Percentiles rank a stretch among this genome's conserved stretches.
phyloP scores from a whole-genome alignment of 192 early-diverging fungal species.

The Dissophora globulifera region DNA sequence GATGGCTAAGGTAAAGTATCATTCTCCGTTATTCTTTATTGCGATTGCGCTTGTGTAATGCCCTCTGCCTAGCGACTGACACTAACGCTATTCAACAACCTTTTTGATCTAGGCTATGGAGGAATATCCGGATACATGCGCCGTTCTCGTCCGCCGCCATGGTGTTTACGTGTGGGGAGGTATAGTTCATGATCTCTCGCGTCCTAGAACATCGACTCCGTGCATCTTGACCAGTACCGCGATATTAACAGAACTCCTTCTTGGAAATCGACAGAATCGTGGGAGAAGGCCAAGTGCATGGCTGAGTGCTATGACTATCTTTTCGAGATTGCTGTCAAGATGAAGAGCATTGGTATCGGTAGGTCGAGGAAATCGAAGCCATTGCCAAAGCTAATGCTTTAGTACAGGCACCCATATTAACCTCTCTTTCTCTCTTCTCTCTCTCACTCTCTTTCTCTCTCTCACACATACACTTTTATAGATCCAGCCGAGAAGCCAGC shows the following conservation, averaged over 20 bases:
- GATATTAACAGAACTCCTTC: no score
- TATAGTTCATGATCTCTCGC: constrained; percentile 21
- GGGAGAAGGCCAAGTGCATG: constrained; percentile 99
- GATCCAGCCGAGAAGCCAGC: constrained; percentile 15
- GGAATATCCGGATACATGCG: constrained; percentile 88
- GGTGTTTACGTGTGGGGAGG: constrained; percentile 99
- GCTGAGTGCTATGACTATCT: constrained; percentile 98
- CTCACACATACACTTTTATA: neutral
- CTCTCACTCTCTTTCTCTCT: neutral
- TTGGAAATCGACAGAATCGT: constrained; percentile 66
- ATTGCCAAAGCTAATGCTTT: no score
- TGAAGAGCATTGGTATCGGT: constrained; percentile 88
- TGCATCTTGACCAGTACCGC: no score
- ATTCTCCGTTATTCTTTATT: no score
- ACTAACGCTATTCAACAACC: no score
- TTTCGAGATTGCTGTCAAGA: constrained; percentile 96
- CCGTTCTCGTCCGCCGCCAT: constrained; percentile 94
- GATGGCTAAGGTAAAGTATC: constrained; percentile 86
- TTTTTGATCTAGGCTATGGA: constrained; percentile 90
- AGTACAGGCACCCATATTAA: no score
- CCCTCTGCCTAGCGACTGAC: no score
- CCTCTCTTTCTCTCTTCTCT: no score
- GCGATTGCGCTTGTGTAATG: no score
- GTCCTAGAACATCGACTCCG: neutral
- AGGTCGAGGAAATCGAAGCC: constrained; percentile 15